Evolutionary conservation across 2,329 filamentous ascomycete genomes (phyloP).

Genomic region (Chrysosporium keratinophilum): DNA sequence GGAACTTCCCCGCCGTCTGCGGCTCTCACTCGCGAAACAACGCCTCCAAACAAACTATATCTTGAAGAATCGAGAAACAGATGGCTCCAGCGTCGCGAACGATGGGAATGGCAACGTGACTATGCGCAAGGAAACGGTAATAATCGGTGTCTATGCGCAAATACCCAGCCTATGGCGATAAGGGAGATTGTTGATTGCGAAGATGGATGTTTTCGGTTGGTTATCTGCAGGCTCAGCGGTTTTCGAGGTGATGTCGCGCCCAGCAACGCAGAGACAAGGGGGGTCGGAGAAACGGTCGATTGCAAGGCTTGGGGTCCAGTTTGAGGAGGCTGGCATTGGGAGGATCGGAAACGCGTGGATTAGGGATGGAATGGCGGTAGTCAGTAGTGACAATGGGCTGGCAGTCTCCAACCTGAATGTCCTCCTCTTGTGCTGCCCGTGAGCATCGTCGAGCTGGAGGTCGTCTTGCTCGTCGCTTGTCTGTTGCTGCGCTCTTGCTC

Average conservation of each 20-base stretch:
- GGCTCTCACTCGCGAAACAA: not conserved
- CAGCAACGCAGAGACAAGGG: constrained; percentile 10
- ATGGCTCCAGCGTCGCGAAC: not conserved
- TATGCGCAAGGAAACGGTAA: not conserved
- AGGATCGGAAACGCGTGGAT: not conserved
- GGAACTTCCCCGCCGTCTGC: not conserved
- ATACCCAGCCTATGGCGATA: constrained; percentile 2
- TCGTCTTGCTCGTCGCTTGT: not conserved
- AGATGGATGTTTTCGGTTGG: not conserved
- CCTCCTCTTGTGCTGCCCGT: not conserved
- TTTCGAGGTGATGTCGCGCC: constrained; percentile 7
- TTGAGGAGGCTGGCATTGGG: not conserved
- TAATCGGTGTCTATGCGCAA: not conserved
- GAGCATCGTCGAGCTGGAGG: not conserved
- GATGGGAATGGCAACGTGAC: not conserved
- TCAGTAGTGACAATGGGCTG: not conserved
- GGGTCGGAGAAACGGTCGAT: not conserved
- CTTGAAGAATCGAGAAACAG: not conserved
- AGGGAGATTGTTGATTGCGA: not conserved
- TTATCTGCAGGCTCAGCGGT: not conserved
- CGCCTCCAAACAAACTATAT: not conserved
- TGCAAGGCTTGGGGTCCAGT: not conserved
- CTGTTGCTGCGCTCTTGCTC: not conserved
- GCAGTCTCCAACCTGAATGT: not conserved
- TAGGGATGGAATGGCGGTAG: not conserved